Conservation (phyloP, 2,329 filamentous ascomycete genomes). For the Trichoderma cornu-damae region DNA sequence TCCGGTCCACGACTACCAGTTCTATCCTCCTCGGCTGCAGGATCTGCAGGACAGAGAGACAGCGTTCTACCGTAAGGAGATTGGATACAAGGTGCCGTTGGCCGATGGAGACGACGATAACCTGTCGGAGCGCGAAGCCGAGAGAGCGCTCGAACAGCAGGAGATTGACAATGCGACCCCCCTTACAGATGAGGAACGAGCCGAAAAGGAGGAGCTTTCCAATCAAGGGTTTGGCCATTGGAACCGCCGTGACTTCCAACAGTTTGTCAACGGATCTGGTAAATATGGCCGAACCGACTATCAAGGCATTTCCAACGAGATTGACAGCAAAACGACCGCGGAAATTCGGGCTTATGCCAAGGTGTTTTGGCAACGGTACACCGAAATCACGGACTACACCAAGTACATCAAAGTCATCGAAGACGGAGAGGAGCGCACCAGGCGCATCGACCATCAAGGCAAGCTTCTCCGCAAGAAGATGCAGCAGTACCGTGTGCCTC, state of each 20-base stretch:
- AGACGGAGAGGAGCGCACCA: slow-evolving; percentile 82
- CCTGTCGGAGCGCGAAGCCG: slow-evolving; percentile 76
- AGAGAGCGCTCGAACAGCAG: slow-evolving; percentile 79
- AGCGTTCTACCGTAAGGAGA: slow-evolving; percentile 91
- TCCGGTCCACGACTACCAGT: slow-evolving; percentile 91
- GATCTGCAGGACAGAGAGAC: slow-evolving; percentile 96
- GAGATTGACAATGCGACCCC: slow-evolving; percentile 90
- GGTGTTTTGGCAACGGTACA: slow-evolving; percentile 94
- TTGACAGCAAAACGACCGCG: slow-evolving; percentile 80
- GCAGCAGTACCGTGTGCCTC: slow-evolving; percentile 89
- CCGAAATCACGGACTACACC: slow-evolving; percentile 79
- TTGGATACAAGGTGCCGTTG: slow-evolving; percentile 90
- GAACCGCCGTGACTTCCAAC: slow-evolving; percentile 97
- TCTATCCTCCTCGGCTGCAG: slow-evolving; percentile 78
- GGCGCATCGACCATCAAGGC: slow-evolving; percentile 85
- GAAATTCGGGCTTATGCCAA: slow-evolving; percentile 91
- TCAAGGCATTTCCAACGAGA: slow-evolving; percentile 76
- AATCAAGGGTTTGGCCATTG: slow-evolving; percentile 85
- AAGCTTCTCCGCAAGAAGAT: slow-evolving; percentile 95
- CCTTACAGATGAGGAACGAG: slow-evolving; percentile 81
- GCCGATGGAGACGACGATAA: slow-evolving; percentile 83
- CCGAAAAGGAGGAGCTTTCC: slow-evolving; percentile 77
- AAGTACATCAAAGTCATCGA: slow-evolving; percentile 89
- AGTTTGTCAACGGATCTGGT: slow-evolving; percentile 92
- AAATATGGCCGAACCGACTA: slow-evolving; percentile 87